A percentile compares a stretch with the other conserved stretches of the same genome.
Evolutionary conservation across 116 monocot genomes (phyloP).

Genomic region (Cymodocea nodosa): DNA sequence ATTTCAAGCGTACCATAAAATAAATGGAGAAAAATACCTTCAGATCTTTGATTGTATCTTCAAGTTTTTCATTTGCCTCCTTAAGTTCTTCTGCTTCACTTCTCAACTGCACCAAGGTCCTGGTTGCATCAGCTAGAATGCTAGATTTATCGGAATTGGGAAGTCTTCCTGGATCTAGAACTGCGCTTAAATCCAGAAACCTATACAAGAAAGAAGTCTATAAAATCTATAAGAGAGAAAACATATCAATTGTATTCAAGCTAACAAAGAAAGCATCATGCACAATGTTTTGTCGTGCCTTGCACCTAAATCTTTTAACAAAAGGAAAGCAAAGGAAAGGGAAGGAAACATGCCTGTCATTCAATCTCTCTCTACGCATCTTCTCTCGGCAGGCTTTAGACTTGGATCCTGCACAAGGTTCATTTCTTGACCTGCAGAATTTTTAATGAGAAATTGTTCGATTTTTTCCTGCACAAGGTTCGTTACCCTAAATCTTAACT

Average conservation of each 20-base stretch:
- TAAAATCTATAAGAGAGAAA: background rate
- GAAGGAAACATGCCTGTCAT: slow-evolving; percentile 62
- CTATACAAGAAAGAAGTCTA: slow-evolving; percentile 10
- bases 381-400: slow-evolving; percentile 90
- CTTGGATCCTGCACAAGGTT: slow-evolving; percentile 23
- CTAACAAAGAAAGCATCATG: background rate
- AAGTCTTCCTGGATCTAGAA: slow-evolving; percentile 52
- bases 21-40: slow-evolving; percentile 21
- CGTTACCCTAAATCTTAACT: too few species aligned
- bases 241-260: background rate
- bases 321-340: background rate
- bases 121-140: slow-evolving; percentile 56
- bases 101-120: slow-evolving; percentile 44
- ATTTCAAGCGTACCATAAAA: background rate
- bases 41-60: slow-evolving; percentile 67
- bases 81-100: slow-evolving; percentile 52
- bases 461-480: too few species aligned
- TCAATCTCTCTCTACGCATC: slow-evolving; percentile 59
- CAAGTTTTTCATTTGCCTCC: slow-evolving; percentile 68
- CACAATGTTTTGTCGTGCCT: background rate
- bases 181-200: slow-evolving; percentile 45
- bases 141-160: slow-evolving; percentile 54
- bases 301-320: background rate
- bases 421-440: slow-evolving; percentile 35
- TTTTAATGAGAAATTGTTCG: background rate